These are phyloP conservation scores for Candida tropicalis DNA, from an alignment of 1,139 yeast species.

Conservation along the genomic window DNA sequence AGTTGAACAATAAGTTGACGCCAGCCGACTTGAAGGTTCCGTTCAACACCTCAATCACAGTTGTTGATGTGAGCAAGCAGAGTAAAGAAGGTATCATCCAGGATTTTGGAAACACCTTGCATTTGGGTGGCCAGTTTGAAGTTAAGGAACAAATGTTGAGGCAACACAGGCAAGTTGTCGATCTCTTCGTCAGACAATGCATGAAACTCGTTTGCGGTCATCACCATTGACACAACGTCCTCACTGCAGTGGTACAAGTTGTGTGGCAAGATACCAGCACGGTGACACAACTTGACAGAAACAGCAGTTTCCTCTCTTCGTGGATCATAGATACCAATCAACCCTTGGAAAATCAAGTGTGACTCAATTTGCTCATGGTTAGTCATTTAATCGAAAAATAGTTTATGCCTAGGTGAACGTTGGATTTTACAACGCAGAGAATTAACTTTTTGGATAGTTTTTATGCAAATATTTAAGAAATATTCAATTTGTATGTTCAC, in stretches of 20 bases:
- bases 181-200: constrained; percentile 61
- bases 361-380: constrained; percentile 58
- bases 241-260: constrained; percentile 64
- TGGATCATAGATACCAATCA: constrained; percentile 83
- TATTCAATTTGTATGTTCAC: no score
- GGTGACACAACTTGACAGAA: constrained; percentile 69
- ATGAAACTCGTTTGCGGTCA: constrained; percentile 79
- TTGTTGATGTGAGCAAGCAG: constrained; percentile 53
- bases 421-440: no score
- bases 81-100: constrained; percentile 44
- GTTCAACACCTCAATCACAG: constrained; percentile 72
- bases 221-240: constrained; percentile 70
- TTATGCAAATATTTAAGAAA: no score
- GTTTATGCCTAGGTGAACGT: no score
- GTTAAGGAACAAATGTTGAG: constrained; percentile 51
- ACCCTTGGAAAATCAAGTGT: constrained; percentile 61
- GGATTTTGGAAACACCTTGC: constrained; percentile 62
- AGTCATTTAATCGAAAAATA: no score
- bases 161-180: constrained; percentile 45
- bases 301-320: constrained; percentile 74
- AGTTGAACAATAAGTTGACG: constrained; percentile 37
- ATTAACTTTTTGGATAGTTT: no score
- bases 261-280: constrained; percentile 77
- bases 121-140: constrained; percentile 59
- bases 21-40: constrained; percentile 58